phyloP scores from a whole-genome alignment of 352 stramenopile genomes.

The Pythium coloratum region DNA sequence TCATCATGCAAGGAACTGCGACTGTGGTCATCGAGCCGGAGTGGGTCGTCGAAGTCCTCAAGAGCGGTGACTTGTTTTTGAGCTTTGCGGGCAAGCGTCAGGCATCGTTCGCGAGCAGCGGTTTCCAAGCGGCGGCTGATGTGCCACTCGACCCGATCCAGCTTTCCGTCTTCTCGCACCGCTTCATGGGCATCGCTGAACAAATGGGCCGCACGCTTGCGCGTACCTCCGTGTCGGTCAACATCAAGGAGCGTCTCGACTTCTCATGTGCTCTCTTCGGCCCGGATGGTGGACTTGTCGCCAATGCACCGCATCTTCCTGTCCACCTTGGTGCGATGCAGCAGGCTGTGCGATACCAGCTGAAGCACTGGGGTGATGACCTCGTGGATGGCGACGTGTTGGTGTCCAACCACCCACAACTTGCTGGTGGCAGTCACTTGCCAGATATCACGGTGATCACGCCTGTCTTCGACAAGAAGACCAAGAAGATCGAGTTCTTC shows the following conservation, averaged over 20 bases:
- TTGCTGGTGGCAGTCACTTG: constrained; percentile 96
- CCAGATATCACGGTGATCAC: constrained; percentile 99
- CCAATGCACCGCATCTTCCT: constrained; percentile 98
- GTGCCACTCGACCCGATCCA: constrained; percentile 94
- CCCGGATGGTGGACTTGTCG: constrained; percentile 96
- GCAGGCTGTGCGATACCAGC: constrained; percentile 95
- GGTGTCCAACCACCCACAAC: constrained; percentile 98
- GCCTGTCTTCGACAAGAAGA: constrained; percentile 95
- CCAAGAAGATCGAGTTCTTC: constrained; percentile 96
- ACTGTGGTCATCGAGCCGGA: constrained; percentile 97
- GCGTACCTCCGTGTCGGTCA: constrained; percentile 96
- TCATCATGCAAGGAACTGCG: constrained; percentile 98
- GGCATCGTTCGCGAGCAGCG: constrained; percentile 29
- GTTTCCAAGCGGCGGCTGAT: constrained; percentile 33
- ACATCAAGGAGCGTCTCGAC: constrained; percentile 99
- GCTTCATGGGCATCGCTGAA: constrained; percentile 99
- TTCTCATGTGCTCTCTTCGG: constrained; percentile 99
- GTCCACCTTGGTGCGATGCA: constrained; percentile 99
- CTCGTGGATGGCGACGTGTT: constrained; percentile 97
- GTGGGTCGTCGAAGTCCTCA: constrained; percentile 93
- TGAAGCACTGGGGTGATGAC: constrained; percentile 88
- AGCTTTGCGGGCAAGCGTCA: constrained; percentile 42
- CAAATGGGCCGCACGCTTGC: constrained; percentile 98
- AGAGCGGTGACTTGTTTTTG: constrained; percentile 95
- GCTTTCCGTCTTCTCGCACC: constrained; percentile 95